Percentiles rank a stretch among this genome's conserved stretches.
Evolutionary conservation across 306 rosid species (phyloP).

Genomic region (Trifolium dubium): DNA sequence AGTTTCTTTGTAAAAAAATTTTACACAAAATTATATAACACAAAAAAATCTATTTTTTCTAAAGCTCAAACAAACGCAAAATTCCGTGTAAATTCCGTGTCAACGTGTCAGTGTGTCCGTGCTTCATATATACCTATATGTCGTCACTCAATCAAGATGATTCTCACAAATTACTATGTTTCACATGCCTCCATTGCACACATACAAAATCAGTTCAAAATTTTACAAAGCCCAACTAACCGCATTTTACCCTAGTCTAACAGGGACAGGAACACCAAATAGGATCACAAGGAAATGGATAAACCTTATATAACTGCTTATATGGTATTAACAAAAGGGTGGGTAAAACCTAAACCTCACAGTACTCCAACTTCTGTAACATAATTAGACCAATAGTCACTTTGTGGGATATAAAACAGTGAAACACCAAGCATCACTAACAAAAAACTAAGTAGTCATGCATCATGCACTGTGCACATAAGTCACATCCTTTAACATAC

Average conservation of each 20-base stretch:
- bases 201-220: not conserved
- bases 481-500: slow-evolving; percentile 22
- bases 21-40: too few relatives aligned
- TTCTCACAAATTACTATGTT: not conserved
- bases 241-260: not conserved
- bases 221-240: not conserved
- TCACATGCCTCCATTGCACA: not conserved
- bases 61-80: too few relatives aligned
- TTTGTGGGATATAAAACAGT: slow-evolving; percentile 4
- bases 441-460: not conserved
- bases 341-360: not conserved
- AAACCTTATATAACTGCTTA: not conserved
- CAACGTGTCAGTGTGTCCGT: too few relatives aligned
- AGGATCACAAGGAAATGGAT: slow-evolving; percentile 1
- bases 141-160: not conserved
- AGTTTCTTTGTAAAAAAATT: too few relatives aligned
- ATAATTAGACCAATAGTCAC: not conserved
- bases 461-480: slow-evolving; percentile 21
- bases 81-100: too few relatives aligned
- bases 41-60: too few relatives aligned
- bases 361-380: not conserved
- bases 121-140: not conserved
- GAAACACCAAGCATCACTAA: slow-evolving; percentile 13
- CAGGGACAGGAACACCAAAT: not conserved
- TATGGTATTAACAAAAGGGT: slow-evolving; percentile 12